A percentile compares a stretch with the other conserved stretches of the same genome.
Evolutionary conservation across 1,284 basidiomycete species (phyloP).

Genomic region (Trichosporon sp.): DNA sequence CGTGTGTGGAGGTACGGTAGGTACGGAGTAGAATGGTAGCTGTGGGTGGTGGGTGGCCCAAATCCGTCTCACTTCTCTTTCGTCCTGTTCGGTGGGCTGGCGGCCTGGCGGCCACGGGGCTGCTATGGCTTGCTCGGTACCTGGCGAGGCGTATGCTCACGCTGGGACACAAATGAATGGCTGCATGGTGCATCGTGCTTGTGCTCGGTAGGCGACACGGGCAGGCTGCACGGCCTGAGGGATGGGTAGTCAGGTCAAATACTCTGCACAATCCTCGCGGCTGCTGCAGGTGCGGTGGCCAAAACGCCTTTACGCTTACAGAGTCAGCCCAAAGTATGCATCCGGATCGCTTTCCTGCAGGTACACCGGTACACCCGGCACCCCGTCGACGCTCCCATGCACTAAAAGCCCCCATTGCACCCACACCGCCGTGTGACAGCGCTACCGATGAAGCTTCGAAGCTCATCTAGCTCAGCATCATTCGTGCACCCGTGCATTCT

Average conservation of each 20-base stretch:
- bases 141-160: not conserved
- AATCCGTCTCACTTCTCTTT: too few relatives aligned
- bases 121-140: not conserved
- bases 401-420: not conserved
- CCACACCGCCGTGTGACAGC: not conserved
- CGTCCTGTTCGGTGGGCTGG: not conserved
- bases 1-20: constrained; percentile 15
- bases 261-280: not conserved
- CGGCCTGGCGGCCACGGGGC: not conserved
- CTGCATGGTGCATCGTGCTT: not conserved
- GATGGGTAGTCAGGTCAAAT: too few relatives aligned
- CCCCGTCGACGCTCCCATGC: not conserved
- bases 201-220: not conserved
- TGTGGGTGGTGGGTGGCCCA: not conserved
- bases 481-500: not conserved
- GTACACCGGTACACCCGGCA: constrained; percentile 7
- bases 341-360: constrained; percentile 9
- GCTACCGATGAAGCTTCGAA: not conserved
- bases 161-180: not conserved
- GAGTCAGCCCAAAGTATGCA: constrained; percentile 1
- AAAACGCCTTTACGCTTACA: not conserved
- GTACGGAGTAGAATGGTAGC: not conserved
- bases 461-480: not conserved
- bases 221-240: not conserved
- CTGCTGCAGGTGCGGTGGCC: not conserved